These are phyloP conservation scores for Nemophila menziesii DNA, from an alignment of 257 asterid species.

Conservation along the genomic window DNA sequence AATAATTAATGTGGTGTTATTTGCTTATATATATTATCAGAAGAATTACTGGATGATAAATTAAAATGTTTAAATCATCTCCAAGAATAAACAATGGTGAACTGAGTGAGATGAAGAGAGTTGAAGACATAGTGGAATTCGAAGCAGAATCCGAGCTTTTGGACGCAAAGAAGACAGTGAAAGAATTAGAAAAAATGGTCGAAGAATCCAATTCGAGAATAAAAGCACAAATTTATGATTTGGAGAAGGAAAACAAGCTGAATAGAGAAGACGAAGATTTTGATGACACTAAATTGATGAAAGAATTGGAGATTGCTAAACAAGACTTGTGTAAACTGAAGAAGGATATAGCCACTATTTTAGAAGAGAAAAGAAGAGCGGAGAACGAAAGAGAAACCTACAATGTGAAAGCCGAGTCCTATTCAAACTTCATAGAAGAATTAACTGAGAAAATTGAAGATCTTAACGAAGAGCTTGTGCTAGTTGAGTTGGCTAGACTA, in stretches of 20 bases:
- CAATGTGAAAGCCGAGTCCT: conserved; percentile 19
- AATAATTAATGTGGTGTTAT: not conserved
- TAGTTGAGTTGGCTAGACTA: conserved; percentile 80
- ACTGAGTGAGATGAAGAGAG: conserved; percentile 20
- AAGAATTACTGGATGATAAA: not conserved
- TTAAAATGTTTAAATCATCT: conserved; percentile 11
- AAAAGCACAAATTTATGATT: conserved; percentile 19
- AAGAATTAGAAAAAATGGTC: conserved; percentile 28
- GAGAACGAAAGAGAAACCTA: conserved; percentile 33
- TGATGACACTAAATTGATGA: conserved; percentile 29
- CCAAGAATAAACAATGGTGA: conserved; percentile 22
- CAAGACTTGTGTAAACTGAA: conserved; percentile 56
- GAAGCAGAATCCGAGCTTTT: conserved; percentile 47
- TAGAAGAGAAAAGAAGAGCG: conserved; percentile 51
- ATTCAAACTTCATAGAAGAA: conserved; percentile 21
- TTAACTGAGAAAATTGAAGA: conserved; percentile 51
- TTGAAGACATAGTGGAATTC: conserved; percentile 24
- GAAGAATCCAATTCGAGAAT: conserved; percentile 42
- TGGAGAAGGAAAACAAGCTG: conserved; percentile 34
- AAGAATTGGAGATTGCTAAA: conserved; percentile 48
- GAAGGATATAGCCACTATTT: conserved; percentile 60
- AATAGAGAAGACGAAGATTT: conserved; percentile 20
- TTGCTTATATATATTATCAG: not conserved
- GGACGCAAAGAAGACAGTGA: conserved; percentile 37
- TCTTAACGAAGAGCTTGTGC: conserved; percentile 62